Base-by-base conservation (phyloP, 768 basidiomycete genomes). In the Russula earlei region DNA sequence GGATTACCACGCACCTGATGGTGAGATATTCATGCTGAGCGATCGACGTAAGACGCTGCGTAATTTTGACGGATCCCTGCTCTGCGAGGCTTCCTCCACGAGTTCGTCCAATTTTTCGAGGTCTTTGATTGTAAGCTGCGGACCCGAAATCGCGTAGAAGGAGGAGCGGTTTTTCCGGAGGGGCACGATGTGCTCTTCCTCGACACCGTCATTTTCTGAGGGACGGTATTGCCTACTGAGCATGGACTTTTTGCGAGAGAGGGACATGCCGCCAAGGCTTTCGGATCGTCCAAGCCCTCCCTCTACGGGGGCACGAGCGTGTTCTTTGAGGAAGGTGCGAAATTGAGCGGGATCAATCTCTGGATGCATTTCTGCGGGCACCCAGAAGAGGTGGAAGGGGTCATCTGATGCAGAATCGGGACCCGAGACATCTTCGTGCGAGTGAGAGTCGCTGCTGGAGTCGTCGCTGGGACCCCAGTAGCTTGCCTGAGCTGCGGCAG, bases 311-410 rank as follows among this genome's bases (percentile, higher is more conserved):
- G 57, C 55, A 58, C 84, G 80, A 11, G 92, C 80, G 72, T 98
- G 96, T 64, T 95, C 90, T 69, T 93, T 89, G 63, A 99, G 81
- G 68, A 99, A 97, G 11, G 84, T 87, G 49, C 91, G 82, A 70
- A 99, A 99, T 70, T 98, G 93, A 45, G 84, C 87, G 22, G 96
- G 96, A 0, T 94, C 95, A 66, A 99, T 89, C 74, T 99, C 96
- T 29, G 96, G 96, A 68, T 98, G 96, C 34, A 97, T 76, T 55
- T 86, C 82, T 15, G 96, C 96, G 51, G 96, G 96, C 27, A 99
- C 92, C 96, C 96, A 99, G 77, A 98, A 98, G 61, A 97, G 81
- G 70, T 91, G 87, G 65, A 85, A 84, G 2, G 89, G 85, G 72
- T 95, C 90, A 64, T 89, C 84, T 37, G 77, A 68, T 20, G 64